A percentile compares a stretch with the other conserved stretches of the same genome.
phyloP scores from a whole-genome alignment of 257 asterid species.

The Striga asiatica region DNA sequence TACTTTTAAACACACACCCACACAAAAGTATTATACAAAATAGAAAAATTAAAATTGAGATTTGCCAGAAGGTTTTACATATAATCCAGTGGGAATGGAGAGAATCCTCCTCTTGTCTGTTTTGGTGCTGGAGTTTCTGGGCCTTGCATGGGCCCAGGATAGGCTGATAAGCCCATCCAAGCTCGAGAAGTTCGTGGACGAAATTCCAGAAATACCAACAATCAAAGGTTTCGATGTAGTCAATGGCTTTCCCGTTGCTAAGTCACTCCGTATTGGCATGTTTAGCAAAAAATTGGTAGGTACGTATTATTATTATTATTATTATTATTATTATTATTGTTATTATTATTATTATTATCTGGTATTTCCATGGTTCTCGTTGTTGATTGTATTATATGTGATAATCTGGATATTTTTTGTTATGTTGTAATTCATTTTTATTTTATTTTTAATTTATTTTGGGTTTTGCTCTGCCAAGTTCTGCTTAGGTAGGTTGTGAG shows the following conservation, averaged over 20 bases:
- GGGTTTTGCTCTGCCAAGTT: too few species aligned
- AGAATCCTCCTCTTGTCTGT: neutral
- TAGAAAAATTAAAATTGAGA: neutral
- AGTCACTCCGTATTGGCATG: constrained; percentile 55
- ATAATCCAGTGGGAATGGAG: constrained; percentile 10
- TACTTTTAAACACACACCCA: neutral
- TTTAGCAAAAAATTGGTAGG: constrained; percentile 71
- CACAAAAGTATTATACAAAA: neutral
- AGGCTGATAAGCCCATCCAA: constrained; percentile 26
- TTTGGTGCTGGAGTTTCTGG: constrained; percentile 5
- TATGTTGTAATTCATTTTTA: too few species aligned
- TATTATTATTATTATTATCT: too few species aligned
- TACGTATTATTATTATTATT: neutral
- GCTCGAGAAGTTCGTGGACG: constrained; percentile 64
- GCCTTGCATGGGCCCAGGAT: constrained; percentile 30
- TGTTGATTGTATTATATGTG: too few species aligned
- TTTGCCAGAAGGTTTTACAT: too few species aligned
- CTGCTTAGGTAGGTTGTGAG: too few species aligned
- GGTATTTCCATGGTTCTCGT: too few species aligned
- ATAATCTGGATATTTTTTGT: too few species aligned
- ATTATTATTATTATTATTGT: neutral
- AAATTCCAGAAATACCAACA: constrained; percentile 60
- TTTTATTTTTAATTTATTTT: too few species aligned
- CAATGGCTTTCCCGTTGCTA: constrained; percentile 28
- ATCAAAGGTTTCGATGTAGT: constrained; percentile 39